phyloP scores from a whole-genome alignment of 768 basidiomycete species.

The Lentinula detonsa region DNA sequence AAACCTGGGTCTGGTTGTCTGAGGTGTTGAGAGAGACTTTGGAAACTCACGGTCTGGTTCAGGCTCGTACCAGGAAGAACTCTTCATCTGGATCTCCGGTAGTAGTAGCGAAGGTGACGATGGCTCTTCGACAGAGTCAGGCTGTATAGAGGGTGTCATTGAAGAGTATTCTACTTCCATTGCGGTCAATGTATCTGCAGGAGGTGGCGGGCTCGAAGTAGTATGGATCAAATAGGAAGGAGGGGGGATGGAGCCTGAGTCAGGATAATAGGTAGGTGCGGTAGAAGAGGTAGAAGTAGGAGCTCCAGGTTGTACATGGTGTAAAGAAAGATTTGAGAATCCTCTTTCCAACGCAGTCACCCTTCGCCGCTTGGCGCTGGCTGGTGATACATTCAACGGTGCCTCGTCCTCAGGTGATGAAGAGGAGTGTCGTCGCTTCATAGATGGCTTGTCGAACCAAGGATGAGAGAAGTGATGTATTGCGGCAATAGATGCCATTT shows the following conservation, averaged over 20 bases:
- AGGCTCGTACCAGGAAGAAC: slow-evolving; percentile 59
- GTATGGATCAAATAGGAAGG: neutral
- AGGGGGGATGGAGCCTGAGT: neutral
- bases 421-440: slow-evolving; percentile 35
- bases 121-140: slow-evolving; percentile 8
- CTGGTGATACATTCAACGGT: neutral
- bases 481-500: slow-evolving; percentile 7
- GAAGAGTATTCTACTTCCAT: slow-evolving; percentile 5
- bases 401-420: slow-evolving; percentile 14
- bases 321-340: slow-evolving; percentile 4
- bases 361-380: neutral
- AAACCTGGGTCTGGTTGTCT: slow-evolving; percentile 1
- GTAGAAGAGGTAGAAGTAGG: neutral
- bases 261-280: neutral
- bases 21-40: slow-evolving; percentile 1
- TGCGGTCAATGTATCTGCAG: neutral
- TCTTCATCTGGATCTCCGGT: slow-evolving; percentile 60
- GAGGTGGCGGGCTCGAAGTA: neutral
- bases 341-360: slow-evolving; percentile 1
- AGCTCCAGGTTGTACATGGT: neutral
- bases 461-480: slow-evolving; percentile 30
- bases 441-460: slow-evolving; percentile 32
- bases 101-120: slow-evolving; percentile 19
- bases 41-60: slow-evolving; percentile 56
- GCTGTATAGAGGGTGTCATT: neutral